Evolutionary conservation across 371 early-diverging fungal species (phyloP).

Genomic region (Zychaea mexicana): DNA sequence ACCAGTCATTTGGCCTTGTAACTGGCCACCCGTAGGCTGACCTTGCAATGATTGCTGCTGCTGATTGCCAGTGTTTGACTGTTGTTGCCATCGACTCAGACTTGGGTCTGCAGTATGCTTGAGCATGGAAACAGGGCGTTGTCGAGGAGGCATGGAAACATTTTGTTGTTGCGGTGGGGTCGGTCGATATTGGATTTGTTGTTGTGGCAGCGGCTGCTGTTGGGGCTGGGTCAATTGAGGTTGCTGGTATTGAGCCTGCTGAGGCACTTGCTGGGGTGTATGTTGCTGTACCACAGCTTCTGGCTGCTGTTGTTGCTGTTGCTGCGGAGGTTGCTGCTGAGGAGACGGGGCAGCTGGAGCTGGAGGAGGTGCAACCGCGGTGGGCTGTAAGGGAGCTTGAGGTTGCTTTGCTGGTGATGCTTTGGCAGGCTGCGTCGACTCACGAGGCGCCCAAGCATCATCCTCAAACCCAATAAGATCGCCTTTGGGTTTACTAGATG

Average conservation of each 20-base stretch:
- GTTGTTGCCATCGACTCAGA: conserved; percentile 36
- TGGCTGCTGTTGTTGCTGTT: conserved; percentile 8
- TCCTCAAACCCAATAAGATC: conserved; percentile 55
- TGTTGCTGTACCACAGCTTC: background rate
- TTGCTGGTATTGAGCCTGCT: conserved; percentile 1
- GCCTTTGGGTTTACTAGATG: conserved; percentile 16
- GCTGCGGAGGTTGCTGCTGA: conserved; percentile 4
- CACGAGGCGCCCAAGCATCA: conserved; percentile 54
- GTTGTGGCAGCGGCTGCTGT: conserved; percentile 8
- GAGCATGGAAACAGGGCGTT: conserved; percentile 28
- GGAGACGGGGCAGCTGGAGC: conserved; percentile 1
- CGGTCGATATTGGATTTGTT: conserved; percentile 4
- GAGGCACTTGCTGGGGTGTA: conserved; percentile 3
- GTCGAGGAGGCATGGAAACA: conserved; percentile 18
- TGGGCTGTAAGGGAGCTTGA: conserved; percentile 2
- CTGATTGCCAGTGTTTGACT: background rate
- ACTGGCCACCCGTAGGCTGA: background rate
- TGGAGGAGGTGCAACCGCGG: conserved; percentile 4
- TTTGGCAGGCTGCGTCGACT: background rate
- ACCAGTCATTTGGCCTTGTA: conserved; percentile 1
- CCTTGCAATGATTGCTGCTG: background rate
- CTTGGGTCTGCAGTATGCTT: conserved; percentile 31
- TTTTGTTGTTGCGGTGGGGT: background rate
- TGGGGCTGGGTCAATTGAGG: background rate
- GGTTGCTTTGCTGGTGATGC: background rate